Evolutionary conservation across 2,329 filamentous ascomycete genomes (phyloP), one percentile per base, ranked within the genome.

Genomic region (Falciphora oryzae): DNA sequence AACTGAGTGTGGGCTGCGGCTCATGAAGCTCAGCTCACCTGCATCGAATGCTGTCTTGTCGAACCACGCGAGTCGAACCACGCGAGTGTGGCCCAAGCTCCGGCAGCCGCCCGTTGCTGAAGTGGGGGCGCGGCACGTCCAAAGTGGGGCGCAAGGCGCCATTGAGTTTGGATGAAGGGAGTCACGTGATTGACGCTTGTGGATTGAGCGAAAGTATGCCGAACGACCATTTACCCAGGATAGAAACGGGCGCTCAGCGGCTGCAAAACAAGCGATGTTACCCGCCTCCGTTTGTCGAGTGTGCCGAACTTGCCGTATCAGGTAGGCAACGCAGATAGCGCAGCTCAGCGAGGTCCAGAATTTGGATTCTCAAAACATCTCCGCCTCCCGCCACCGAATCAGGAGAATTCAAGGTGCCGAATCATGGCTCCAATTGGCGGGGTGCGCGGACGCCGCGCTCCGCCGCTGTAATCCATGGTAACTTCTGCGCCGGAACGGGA

Each of bases 401-500:
- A n/a, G 44, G 44, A 8, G 5, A 50, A 50, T 44, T 18, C 38
- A 44, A 18, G 16, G 38, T 22, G 38, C 10, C 16, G 16, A 44
- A 18, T 44, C 16, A 44, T 16, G 44, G 22, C 44, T 4, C 44
- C 22, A n/a, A n/a, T 11, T 53, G 44, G 44, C 44, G 44, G 44
- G 44, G 44, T 53, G 44, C 22, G 44, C 22, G 44, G 44, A 53
- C 6, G 22, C 44, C 44, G 44, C 8, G n/a, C n/a, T 53, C 7
- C 5, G 44, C 44, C 44, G 44, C 22, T n/a, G 44, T n/a, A n/a
- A 22, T 50, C 44, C 35, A n/a, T n/a, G 13, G 38, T 16, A 8
- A 22, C 16, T 31, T 31, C 25, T 62, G 61, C 28, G 22, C 63
- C 57, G 63, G 63, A 64, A 56, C 57, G 63, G 57, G 22, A 28